Evolutionary conservation across 768 basidiomycete species (phyloP), one percentile per base, ranked within the genome.

Genomic region (Phaeotremella skinneri): DNA sequence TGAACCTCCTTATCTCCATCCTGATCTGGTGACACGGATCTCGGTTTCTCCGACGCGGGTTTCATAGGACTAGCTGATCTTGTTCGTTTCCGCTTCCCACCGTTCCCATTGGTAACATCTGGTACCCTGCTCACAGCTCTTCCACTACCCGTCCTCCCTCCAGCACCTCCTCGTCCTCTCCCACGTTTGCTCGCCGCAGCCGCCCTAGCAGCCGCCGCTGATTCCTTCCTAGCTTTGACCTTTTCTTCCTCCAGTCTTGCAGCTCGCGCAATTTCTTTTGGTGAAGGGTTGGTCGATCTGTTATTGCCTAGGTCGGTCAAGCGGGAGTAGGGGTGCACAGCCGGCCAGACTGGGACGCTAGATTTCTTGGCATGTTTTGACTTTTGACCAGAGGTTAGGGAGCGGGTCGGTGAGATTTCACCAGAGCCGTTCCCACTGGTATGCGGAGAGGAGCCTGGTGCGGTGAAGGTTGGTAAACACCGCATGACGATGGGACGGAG

Each of bases 261-360:
- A 0, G 55, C 55, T 4, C 58, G 31, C 1, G 52, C 17, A 25
- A 68, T 50, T 49, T 68, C 67, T 2, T 52, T 43, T 0, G 67
- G 67, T 0, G 67, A 68, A 0, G 67, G 67, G 20, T 61, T 52
- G 37, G 50, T 55, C 3, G 67, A 68, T 25, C 67, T 53, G 13
- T 58, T 63, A 45, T 68, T 68, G 21, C 49, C 61, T 2, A 60
- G 31, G 47, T 68, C 67, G 2, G 55, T 31, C 4, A 57, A 21
- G 30, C 54, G 59, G 31, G 60, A 64, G 37, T 68, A 68, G 14
- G 63, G 63, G 47, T 64, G 62, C n/a, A 61, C 41, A 16, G 11
- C 25, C 17, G 52, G 20, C 53, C 53, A 55, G 16, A 55, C 21
- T 21, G 25, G 23, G 20, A 9, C 23, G 11, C 11, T 4, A 4